These are phyloP conservation scores for Candida stauntonica DNA, from an alignment of 805 yeast genomes.

Conservation along the genomic window DNA sequence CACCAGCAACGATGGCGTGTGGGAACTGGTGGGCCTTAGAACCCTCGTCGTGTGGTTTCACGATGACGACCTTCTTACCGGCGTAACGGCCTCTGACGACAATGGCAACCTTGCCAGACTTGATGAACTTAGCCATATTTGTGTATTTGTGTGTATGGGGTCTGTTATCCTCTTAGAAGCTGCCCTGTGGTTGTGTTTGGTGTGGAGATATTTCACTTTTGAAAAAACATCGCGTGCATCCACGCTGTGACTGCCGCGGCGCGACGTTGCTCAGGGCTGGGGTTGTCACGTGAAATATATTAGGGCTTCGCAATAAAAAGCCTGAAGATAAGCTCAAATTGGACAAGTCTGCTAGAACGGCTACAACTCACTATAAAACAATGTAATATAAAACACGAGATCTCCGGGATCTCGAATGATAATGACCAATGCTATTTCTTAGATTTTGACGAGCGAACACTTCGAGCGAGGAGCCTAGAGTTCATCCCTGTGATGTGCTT, in stretches of 20 bases:
- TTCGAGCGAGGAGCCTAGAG: slow-evolving; percentile 56
- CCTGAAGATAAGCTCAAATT: no score
- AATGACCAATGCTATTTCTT: slow-evolving; percentile 25
- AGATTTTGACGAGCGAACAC: slow-evolving; percentile 28
- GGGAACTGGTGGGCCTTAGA: slow-evolving; percentile 98
- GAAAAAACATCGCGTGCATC: slow-evolving; percentile 16
- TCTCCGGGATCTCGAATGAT: slow-evolving; percentile 5
- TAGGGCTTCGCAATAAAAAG: no score
- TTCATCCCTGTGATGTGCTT: slow-evolving; percentile 48
- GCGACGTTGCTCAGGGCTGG: no score
- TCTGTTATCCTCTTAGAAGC: slow-evolving; percentile 6
- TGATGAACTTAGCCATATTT: slow-evolving; percentile 95
- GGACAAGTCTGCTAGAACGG: no score
- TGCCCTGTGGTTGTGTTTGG: no score
- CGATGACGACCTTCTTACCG: slow-evolving; percentile 99
- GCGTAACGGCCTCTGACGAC: slow-evolving; percentile 83
- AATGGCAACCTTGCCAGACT: slow-evolving; percentile 94
- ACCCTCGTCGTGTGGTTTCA: slow-evolving; percentile 97
- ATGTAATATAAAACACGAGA: neutral
- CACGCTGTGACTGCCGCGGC: no score
- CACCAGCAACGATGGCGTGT: slow-evolving; percentile 98
- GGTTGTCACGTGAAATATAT: neutral
- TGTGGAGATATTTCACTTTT: slow-evolving; percentile 29
- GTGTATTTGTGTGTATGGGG: slow-evolving; percentile 11
- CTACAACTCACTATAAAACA: no score